These are phyloP conservation scores for Backusella parvicylindrica DNA, from an alignment of 192 early-diverging fungal species.

Conservation along the genomic window DNA sequence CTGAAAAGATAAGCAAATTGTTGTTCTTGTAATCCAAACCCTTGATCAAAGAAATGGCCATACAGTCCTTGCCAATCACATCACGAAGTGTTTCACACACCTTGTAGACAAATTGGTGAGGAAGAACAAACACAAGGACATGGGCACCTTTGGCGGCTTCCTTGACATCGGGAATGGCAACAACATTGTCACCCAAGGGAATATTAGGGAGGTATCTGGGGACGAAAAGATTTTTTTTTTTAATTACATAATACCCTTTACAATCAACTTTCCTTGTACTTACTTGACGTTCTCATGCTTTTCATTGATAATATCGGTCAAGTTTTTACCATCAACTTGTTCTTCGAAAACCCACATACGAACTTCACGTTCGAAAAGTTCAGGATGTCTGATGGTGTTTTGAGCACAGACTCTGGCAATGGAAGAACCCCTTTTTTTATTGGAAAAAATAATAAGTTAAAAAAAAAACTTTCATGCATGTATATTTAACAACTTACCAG, in stretches of 20 bases:
- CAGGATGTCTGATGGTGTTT: constrained; percentile 64
- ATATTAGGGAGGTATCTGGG: constrained; percentile 77
- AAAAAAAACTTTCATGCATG: not conserved
- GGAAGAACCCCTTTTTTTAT: constrained; percentile 72
- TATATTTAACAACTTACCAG: constrained; percentile 58
- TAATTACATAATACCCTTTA: too few relatives aligned
- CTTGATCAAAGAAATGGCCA: constrained; percentile 92
- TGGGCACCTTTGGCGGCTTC: constrained; percentile 77
- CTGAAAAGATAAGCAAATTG: constrained; percentile 2
- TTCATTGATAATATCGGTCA: constrained; percentile 93
- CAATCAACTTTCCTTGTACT: not conserved
- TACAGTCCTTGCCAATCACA: constrained; percentile 58
- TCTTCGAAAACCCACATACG: constrained; percentile 98
- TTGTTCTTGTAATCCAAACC: constrained; percentile 13
- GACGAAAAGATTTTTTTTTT: not conserved
- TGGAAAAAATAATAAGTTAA: not conserved
- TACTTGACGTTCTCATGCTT: constrained; percentile 85
- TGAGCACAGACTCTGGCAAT: constrained; percentile 85
- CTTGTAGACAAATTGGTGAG: constrained; percentile 85
- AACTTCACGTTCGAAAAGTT: constrained; percentile 72
- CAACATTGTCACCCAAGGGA: constrained; percentile 76
- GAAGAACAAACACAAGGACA: constrained; percentile 88
- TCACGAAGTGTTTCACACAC: constrained; percentile 75
- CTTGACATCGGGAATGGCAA: constrained; percentile 77
- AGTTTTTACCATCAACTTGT: constrained; percentile 68